Evolutionary conservation across 2,329 filamentous ascomycete species (phyloP).

Genomic region (Balansia obtecta): DNA sequence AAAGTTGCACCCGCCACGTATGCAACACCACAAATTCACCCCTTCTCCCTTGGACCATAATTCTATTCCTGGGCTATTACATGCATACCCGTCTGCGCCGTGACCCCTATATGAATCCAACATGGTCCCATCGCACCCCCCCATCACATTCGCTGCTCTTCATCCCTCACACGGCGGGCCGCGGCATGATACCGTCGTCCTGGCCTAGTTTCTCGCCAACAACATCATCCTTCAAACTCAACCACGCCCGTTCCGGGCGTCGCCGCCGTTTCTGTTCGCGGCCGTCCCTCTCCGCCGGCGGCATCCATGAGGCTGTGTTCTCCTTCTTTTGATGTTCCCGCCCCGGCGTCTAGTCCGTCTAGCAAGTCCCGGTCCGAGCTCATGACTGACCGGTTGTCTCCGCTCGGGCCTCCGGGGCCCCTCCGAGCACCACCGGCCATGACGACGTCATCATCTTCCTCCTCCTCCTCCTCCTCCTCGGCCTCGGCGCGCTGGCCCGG

Average conservation of each 20-base stretch:
- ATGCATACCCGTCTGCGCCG: background rate
- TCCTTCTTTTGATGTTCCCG: slow-evolving; percentile 32
- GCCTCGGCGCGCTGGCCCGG: slow-evolving; percentile 52
- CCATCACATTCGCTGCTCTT: background rate
- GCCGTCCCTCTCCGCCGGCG: slow-evolving; percentile 15
- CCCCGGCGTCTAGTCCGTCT: slow-evolving; percentile 61
- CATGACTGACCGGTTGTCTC: slow-evolving; percentile 49
- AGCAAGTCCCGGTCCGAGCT: slow-evolving; percentile 59
- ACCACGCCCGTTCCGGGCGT: slow-evolving; percentile 24
- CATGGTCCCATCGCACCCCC: background rate
- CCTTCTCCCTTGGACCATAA: background rate
- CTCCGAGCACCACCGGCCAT: slow-evolving; percentile 29
- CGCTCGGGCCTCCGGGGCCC: slow-evolving; percentile 24
- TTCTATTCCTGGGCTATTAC: background rate
- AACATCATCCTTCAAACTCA: slow-evolving; percentile 27
- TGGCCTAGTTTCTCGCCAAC: background rate
- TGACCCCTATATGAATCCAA: background rate
- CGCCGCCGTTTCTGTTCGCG: slow-evolving; percentile 15
- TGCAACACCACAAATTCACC: background rate
- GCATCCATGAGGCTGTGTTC: slow-evolving; percentile 24
- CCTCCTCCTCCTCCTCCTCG: slow-evolving; percentile 60
- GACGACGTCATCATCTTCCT: slow-evolving; percentile 46
- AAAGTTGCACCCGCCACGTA: background rate
- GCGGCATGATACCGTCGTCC: background rate
- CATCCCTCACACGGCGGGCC: background rate